Evolutionary conservation across 495 filamentous ascomycete genomes (phyloP), one percentile per base, ranked within the genome.

Genomic region (Saxispiralis lemnorum): DNA sequence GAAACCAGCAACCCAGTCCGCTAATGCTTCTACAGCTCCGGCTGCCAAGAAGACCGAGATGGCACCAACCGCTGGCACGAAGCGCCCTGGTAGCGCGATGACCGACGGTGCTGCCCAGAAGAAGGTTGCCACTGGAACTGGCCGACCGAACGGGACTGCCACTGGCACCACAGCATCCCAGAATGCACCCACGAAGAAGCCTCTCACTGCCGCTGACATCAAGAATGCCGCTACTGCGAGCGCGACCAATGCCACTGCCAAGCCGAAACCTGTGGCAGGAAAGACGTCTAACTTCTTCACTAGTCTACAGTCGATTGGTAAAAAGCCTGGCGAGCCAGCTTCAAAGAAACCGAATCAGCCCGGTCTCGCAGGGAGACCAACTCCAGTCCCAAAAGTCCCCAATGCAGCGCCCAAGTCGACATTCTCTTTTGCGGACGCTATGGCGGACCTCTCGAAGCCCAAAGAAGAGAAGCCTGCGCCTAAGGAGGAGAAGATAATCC

Each of bases 361-460:
- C 19, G 57, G 50, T 31, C 16, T 37, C 37, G 51, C 30, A 42
- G 16, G 15, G 19, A 51, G 38, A 35, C 66, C 71, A 39, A 62
- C 63, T 36, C 69, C 66, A 35, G n/a, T 48, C 64, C 28, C 58
- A 12, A 45, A 50, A 15, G 45, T 62, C 6, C 30, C 51, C 1
- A 35, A 18, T 33, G 48, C 51, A 31, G 39, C 55, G 1, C 57
- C 63, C 35, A 62, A 66, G 45, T 53, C 64, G 2, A 46, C 62
- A 11, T 57, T 63, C 41, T 61, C 60, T 0, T 64, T 76, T 36
- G 64, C 67, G 2, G 65, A 59, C 13, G 60, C 58, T 0, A 60
- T 92, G 65, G 76, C 75, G 6, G 73, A 74, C 43, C 70, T 88
- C 19, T 66, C 68, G 28, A 77, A 80, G 53, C 70, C 71, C 10